Evolutionary conservation across 805 yeast species (phyloP).

Genomic region (Nakazawaea ambrosiae): DNA sequence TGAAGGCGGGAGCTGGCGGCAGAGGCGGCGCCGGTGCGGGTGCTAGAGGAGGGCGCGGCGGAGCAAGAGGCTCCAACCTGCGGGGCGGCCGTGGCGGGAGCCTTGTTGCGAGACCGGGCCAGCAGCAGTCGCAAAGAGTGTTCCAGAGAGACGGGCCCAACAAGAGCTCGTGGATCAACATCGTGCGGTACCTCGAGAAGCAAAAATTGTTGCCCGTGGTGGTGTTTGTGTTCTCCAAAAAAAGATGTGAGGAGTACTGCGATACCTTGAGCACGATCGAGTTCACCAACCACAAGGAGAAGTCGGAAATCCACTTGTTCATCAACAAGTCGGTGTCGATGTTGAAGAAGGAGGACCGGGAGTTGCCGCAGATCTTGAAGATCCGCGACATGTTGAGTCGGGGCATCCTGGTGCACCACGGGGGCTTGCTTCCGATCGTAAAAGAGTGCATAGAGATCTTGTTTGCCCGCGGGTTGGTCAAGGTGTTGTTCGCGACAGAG

Average conservation of each 20-base stretch:
- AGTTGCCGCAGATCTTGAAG: conserved; percentile 82
- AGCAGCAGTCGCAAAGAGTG: conserved; percentile 20
- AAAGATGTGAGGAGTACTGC: conserved; percentile 90
- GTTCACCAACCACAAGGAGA: conserved; percentile 78
- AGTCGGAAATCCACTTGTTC: conserved; percentile 89
- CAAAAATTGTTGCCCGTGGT: conserved; percentile 84
- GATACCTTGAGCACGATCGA: conserved; percentile 66
- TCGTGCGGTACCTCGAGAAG: conserved; percentile 64
- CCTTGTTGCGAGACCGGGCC: too few relatives aligned
- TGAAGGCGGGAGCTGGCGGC: conserved; percentile 33
- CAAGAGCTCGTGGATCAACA: conserved; percentile 68
- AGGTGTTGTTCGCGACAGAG: conserved; percentile 93
- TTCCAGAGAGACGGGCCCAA: conserved; percentile 60
- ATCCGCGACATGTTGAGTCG: conserved; percentile 77
- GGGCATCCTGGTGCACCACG: conserved; percentile 95
- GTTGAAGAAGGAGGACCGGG: conserved; percentile 85
- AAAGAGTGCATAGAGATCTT: conserved; percentile 90
- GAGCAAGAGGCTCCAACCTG: conserved; percentile 30
- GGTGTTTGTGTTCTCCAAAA: conserved; percentile 87
- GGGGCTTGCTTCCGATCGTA: conserved; percentile 88
- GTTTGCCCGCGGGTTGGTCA: conserved; percentile 79
- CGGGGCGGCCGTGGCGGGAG: conserved; percentile 23
- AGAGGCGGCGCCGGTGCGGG: conserved; percentile 43
- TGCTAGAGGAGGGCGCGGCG: conserved; percentile 24
- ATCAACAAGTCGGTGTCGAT: conserved; percentile 85